Evolutionary conservation across 2,329 filamentous ascomycete species (phyloP), one percentile per base, ranked within the genome.

Genomic region (Paecilomyces sp.): DNA sequence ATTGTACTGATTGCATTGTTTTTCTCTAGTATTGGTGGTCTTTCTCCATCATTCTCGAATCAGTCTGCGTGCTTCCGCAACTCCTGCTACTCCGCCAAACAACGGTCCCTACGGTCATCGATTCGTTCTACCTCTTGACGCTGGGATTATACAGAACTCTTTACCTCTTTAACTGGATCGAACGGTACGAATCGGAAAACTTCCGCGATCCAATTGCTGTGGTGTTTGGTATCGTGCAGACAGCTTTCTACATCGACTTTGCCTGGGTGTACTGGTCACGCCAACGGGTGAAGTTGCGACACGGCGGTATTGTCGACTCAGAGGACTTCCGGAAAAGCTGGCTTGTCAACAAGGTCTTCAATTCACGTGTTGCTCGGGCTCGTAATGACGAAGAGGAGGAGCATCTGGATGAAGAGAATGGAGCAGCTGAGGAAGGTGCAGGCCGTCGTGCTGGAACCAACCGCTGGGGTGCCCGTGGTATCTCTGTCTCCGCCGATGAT

Each of bases 241-340:
- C 92, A 0, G 87, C 89, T 1, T 85, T 97, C 52, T 97, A 97
- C 75, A 73, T 92, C 66, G 93, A 97, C 76, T 97, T 97, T 72
- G 92, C 91, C 36, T 97, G 92, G 92, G 92, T 97, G 1, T 97
- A 97, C 80, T 97, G 90, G 79, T 90, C 89, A 11, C 85, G 93
- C 64, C 93, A 97, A 79, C 86, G 92, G 60, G 92, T 97, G 70
- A 97, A 97, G 86, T 86, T 97, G 15, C 85, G 93, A 62, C 88
- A 86, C 65, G 93, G 93, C 53, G 91, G 91, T 6, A 82, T 97
- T 18, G 91, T 97, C 13, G 93, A 97, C 71, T 88, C 88, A 3
- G 92, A 97, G 65, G 93, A 97, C 72, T 81, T 96, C 71, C 84
- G 87, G 64, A 87, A 90, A 59, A 90, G 92, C 63, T 97, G 92